Evolutionary conservation across 2,329 filamentous ascomycete species (phyloP), one percentile per base, ranked within the genome.

Genomic region (Aspergillus jensenii): DNA sequence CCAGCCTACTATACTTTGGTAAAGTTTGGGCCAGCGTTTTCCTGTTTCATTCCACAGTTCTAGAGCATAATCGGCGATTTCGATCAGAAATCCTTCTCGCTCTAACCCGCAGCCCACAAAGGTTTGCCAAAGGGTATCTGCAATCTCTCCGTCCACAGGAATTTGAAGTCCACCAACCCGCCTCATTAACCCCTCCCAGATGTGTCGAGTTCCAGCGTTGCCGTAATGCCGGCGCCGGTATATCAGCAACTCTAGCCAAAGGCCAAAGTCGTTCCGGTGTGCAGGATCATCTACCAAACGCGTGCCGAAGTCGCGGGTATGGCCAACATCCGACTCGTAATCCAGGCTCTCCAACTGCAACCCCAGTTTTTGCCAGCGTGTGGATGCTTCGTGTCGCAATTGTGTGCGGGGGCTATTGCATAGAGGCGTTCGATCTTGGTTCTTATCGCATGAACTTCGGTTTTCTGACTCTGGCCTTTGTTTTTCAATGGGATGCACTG

Each of bases 161-260:
- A 79, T 58, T 17, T 68, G 53, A 1, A 76, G 59, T 3, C 61
- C 67, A n/a, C 62, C 59, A 21, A 67, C 59, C 50, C 76, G 70
- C 25, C 59, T 55, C 23, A 67, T 71, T 37, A 79, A 52, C 17
- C 72, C 75, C 47, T 72, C 66, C 72, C 74, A 80, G 35, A 80
- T 77, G 43, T 71, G 68, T 33, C 74, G 59, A 15, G 74, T 75
- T 5, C 78, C 78, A 47, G 72, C 62, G 25, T 75, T 69, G 11
- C 78, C 78, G 62, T 79, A 73, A 54, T 74, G 72, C 3, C 77
- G 75, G 59, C 76, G 75, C 25, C 76, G 73, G 59, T 76, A 77
- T 11, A 71, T 66, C n/a, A 81, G 67, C 25, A 81, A 62, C 44
- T 79, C 72, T 41, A 74, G 72, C 78, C 78, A 81, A 14, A 80